Base-by-base conservation (phyloP, 805 yeast genomes). In the Candida suzukii region DNA sequence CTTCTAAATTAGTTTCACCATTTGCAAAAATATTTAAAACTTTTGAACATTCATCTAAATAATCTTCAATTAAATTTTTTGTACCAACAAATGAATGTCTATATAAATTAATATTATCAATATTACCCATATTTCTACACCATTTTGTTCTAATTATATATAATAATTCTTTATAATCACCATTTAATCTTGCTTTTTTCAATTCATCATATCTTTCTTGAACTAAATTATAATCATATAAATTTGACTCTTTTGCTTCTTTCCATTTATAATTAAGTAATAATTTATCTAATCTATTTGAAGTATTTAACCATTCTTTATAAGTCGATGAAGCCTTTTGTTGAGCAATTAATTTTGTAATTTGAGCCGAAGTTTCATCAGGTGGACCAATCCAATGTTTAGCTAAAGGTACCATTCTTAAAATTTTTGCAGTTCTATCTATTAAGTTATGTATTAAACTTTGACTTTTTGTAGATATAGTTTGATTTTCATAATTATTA, bases 81-180 rank as follows among this genome's bases (percentile, higher is more conserved):
- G 98, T 91, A 4, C 99, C 98, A 14, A 84, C 81, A 53, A 77
- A 81, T 3, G 90, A 77, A 56, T 84, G 86, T 34, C 82, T 66
- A 59, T 86, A 93, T 14, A 93, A 66, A 49, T 79, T 76, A 17
- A 80, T 74, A 58, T 88, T 83, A 1, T 95, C 95, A 69, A 88
- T 85, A 50, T 87, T 84, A 1, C 95, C 98, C 40, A 88, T 60
- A 54, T 88, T 86, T 47, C 99, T 68, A 2, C 76, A 73, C 85
- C 96, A 84, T 20, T 84, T 78, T 0, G 96, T 91, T 44, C 98
- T 63, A 3, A 93, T 78, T 13, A 86, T 64, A 51, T 85, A 88
- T 13, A 91, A 60, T 27, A 91, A 60, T 34, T 72, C 68, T 42
- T 75, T 66, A 50, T 74, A 74, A 54, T 93, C 85, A 22, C 74